Evolutionary conservation across 345 rosid species (phyloP), one percentile per base, ranked within the genome.

Genomic region (Physaria fendleri): DNA sequence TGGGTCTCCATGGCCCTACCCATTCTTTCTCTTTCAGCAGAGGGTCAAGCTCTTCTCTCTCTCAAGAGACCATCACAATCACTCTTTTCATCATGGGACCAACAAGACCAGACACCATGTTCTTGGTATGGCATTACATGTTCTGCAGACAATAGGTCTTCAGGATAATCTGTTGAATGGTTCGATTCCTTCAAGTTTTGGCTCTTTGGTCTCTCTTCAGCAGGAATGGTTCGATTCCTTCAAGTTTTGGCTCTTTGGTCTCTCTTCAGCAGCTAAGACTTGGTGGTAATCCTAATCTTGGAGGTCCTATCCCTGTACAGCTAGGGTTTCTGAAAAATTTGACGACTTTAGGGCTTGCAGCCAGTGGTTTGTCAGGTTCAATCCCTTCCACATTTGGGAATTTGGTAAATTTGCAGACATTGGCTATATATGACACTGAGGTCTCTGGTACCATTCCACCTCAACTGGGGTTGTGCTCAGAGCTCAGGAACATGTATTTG

Each of bases 281-380:
- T 28, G 97, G 98, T 1, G 98, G 98, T 1, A 88, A 88, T 62
- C 97, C 98, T 27, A 75, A 77, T 71, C 57, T 92, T 4, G 74
- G 81, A 14, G 97, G 98, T 6, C 85, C 80, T 29, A 84, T 92
- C 43, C 98, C 98, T 20, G 56, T 81, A 13, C 79, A 88, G 56
- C 59, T 92, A 22, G 98, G 98, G 27, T 43, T 78, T 7, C 79
- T 92, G 51, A 79, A 63, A 55, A 92, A 92, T 58, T 78, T 92
- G 60, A 92, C 96, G 68, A 92, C 94, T 20, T 72, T 92, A 44
- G 98, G 98, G 16, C 82, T 81, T 33, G 97, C 98, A n/a, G 91
- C 94, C 21, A 86, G 91, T 4, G 85, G 83, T 1, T 90, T 92
- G 48, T 88, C 97, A 6, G 97, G 98, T 62, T 69, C 59, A 12